A percentile compares a stretch with the other conserved stretches of the same genome.
These are phyloP conservation scores for Macrophomina tecta DNA, from an alignment of 2,329 filamentous ascomycete species.

Conservation along the genomic window DNA sequence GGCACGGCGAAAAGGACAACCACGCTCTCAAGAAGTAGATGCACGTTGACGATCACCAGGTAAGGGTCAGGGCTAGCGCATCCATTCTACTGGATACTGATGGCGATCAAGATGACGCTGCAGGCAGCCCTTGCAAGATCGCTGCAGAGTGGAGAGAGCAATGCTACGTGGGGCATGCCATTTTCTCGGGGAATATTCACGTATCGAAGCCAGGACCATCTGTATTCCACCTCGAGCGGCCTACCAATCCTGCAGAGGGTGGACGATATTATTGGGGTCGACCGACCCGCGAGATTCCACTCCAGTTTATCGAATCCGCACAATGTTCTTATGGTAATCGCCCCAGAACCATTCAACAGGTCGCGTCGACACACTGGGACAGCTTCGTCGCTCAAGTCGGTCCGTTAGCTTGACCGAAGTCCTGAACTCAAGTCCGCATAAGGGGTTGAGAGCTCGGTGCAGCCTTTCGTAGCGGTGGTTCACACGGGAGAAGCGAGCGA, in stretches of 20 bases:
- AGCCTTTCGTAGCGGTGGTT: too few relatives aligned
- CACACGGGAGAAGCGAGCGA: neutral
- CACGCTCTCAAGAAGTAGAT: slow-evolving; percentile 8
- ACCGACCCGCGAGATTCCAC: neutral
- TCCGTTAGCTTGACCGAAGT: too few relatives aligned
- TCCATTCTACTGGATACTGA: slow-evolving; percentile 2
- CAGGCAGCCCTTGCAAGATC: neutral
- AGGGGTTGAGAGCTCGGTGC: too few relatives aligned
- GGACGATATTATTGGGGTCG: too few relatives aligned
- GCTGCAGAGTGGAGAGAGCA: neutral
- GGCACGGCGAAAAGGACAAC: slow-evolving; percentile 14
- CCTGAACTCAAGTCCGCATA: too few relatives aligned
- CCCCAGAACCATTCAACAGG: neutral
- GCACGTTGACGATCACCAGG: neutral
- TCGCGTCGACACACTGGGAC: too few relatives aligned
- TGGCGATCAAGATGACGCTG: neutral
- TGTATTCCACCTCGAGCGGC: neutral
- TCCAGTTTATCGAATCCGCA: neutral
- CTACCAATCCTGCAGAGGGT: too few relatives aligned
- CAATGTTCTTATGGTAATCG: neutral
- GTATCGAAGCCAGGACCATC: neutral
- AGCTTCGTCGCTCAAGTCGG: neutral
- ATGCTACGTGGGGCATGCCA: neutral
- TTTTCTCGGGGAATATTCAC: neutral
- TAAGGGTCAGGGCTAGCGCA: neutral